phyloP scores from a whole-genome alignment of 805 yeast genomes.

The Clavispora carvajalis region DNA sequence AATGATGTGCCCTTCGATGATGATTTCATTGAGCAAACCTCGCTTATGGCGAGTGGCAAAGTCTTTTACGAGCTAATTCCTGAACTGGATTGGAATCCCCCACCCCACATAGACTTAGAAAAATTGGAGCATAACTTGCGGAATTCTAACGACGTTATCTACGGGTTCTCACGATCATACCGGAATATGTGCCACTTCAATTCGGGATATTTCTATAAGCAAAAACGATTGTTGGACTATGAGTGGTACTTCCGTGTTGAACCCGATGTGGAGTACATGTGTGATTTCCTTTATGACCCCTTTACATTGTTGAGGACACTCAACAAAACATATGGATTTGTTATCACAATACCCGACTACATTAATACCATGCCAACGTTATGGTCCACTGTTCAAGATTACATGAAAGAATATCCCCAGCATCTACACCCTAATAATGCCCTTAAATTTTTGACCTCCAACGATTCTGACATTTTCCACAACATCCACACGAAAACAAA shows the following conservation, averaged over 20 bases:
- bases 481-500: slow-evolving; percentile 8
- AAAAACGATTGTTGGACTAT: slow-evolving; percentile 40
- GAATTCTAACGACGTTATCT: slow-evolving; percentile 26
- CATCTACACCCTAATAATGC: slow-evolving; percentile 44
- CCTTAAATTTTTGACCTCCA: slow-evolving; percentile 41
- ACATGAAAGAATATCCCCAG: slow-evolving; percentile 42
- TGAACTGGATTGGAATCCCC: slow-evolving; percentile 36
- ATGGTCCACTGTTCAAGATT: slow-evolving; percentile 45
- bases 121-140: slow-evolving; percentile 23
- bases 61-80: slow-evolving; percentile 40
- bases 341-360: slow-evolving; percentile 46
- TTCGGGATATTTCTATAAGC: slow-evolving; percentile 54
- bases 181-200: slow-evolving; percentile 72
- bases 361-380: slow-evolving; percentile 48
- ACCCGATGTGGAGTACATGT: slow-evolving; percentile 50
- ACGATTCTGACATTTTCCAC: slow-evolving; percentile 28
- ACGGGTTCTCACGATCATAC: slow-evolving; percentile 48
- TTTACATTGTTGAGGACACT: slow-evolving; percentile 38
- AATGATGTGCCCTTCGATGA: slow-evolving; percentile 40
- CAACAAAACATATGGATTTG: slow-evolving; percentile 47
- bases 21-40: slow-evolving; percentile 37
- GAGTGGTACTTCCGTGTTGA: slow-evolving; percentile 61
- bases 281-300: slow-evolving; percentile 55
- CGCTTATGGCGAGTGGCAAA: slow-evolving; percentile 40
- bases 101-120: slow-evolving; percentile 27